These are phyloP conservation scores for Dothiorella sarmentorum DNA, from an alignment of 2,329 filamentous ascomycete species.

Conservation along the genomic window DNA sequence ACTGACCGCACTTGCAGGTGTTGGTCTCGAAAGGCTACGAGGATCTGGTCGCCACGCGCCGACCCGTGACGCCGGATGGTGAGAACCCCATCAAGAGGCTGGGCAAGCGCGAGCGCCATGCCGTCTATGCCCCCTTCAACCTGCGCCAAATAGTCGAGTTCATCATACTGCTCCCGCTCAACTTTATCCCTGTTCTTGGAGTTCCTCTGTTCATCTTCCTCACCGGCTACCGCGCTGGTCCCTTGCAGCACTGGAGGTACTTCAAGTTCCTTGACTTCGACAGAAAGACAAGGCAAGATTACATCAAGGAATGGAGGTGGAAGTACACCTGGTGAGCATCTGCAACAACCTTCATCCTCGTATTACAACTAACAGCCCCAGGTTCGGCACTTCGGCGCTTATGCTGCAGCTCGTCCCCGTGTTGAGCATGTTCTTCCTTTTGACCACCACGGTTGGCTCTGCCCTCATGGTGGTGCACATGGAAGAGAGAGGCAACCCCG, in stretches of 20 bases:
- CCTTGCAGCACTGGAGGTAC: slow-evolving; percentile 87
- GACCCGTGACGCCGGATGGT: slow-evolving; percentile 65
- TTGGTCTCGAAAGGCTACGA: slow-evolving; percentile 71
- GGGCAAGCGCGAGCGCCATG: slow-evolving; percentile 72
- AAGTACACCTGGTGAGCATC: slow-evolving; percentile 73
- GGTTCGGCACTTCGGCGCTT: slow-evolving; percentile 82
- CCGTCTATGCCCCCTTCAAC: slow-evolving; percentile 84
- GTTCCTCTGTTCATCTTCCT: slow-evolving; percentile 82
- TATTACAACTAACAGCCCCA: slow-evolving; percentile 26
- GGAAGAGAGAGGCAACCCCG: slow-evolving; percentile 52
- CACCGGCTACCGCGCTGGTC: slow-evolving; percentile 82
- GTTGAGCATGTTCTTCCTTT: slow-evolving; percentile 87
- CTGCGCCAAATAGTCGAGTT: slow-evolving; percentile 88
- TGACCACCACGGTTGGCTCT: slow-evolving; percentile 81
- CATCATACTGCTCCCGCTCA: slow-evolving; percentile 64
- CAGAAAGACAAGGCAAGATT: slow-evolving; percentile 69
- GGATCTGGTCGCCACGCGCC: slow-evolving; percentile 45
- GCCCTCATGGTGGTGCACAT: slow-evolving; percentile 82
- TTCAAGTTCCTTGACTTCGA: slow-evolving; percentile 74
- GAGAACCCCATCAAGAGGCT: slow-evolving; percentile 74
- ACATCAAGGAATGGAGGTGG: slow-evolving; percentile 65
- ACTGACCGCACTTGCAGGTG: slow-evolving; percentile 46
- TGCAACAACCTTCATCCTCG: no score
- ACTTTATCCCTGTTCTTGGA: slow-evolving; percentile 79
- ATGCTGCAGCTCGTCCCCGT: slow-evolving; percentile 82